Conservation (phyloP, 2,329 filamentous ascomycete species). For the Samsoniella hepiali region DNA sequence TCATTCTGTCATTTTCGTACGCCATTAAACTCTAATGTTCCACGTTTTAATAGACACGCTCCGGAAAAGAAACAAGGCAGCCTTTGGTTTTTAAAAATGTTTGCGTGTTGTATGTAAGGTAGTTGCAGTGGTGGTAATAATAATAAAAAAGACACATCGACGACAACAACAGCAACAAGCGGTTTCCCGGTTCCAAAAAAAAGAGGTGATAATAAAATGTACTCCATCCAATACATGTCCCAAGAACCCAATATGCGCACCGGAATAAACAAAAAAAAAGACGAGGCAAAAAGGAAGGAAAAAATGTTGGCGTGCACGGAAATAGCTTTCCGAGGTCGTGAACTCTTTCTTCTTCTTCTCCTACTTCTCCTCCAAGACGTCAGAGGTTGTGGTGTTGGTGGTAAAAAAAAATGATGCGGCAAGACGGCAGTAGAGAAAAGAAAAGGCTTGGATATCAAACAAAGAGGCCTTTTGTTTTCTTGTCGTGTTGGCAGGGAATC, state of each 20-base stretch:
- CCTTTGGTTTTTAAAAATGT: neutral
- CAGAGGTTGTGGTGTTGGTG: conserved; percentile 22
- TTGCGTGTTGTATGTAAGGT: conserved; percentile 13
- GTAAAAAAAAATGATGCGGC: conserved; percentile 20
- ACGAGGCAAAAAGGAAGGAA: conserved; percentile 18
- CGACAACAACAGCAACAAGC: neutral
- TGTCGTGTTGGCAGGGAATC: conserved; percentile 5
- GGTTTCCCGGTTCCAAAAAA: conserved; percentile 28
- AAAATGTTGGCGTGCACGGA: conserved; percentile 9
- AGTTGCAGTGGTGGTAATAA: conserved; percentile 4
- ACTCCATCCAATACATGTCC: conserved; percentile 42
- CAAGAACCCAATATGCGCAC: conserved; percentile 22
- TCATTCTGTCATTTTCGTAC: too few species aligned
- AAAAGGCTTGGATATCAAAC: conserved; percentile 22
- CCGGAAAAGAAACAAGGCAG: too few species aligned
- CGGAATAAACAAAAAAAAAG: conserved; percentile 20
- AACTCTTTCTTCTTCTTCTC: conserved; percentile 22
- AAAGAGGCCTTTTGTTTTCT: conserved; percentile 20
- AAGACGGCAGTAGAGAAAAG: neutral
- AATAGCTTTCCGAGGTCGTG: conserved; percentile 29
- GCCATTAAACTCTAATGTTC: too few species aligned
- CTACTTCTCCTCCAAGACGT: conserved; percentile 31
- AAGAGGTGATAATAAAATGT: conserved; percentile 29
- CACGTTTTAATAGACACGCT: neutral
- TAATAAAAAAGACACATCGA: neutral